phyloP scores from a whole-genome alignment of 1,284 basidiomycete genomes.

The Cryptococcus floricola region DNA sequence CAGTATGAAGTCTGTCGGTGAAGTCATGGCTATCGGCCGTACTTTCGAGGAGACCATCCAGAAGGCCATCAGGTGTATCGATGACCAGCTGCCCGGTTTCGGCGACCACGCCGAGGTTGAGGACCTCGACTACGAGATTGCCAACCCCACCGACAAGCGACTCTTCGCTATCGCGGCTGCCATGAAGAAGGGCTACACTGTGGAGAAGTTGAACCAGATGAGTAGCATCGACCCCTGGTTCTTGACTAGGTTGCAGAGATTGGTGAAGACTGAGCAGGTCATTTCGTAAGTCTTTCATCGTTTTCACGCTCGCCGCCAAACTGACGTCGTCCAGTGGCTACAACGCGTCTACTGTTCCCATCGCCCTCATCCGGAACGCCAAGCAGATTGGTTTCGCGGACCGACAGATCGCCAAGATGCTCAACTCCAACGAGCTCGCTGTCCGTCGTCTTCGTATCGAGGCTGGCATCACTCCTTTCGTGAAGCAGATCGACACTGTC shows the following conservation, averaged over 20 bases:
- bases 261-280: slow-evolving; percentile 57
- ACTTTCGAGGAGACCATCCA: slow-evolving; percentile 99
- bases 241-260: slow-evolving; percentile 91
- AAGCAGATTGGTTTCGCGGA: slow-evolving; percentile 96
- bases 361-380: slow-evolving; percentile 68
- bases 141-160: slow-evolving; percentile 69
- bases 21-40: slow-evolving; percentile 99
- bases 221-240: slow-evolving; percentile 99
- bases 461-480: slow-evolving; percentile 86
- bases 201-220: slow-evolving; percentile 84
- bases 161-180: slow-evolving; percentile 97
- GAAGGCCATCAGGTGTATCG: slow-evolving; percentile 96
- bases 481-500: slow-evolving; percentile 98
- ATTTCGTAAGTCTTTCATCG: slow-evolving; percentile 61
- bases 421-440: slow-evolving; percentile 64
- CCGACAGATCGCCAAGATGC: slow-evolving; percentile 80
- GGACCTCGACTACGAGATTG: slow-evolving; percentile 77
- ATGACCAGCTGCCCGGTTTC: slow-evolving; percentile 71
- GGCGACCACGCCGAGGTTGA: slow-evolving; percentile 64
- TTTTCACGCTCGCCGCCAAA: slow-evolving; percentile 17
- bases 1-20: slow-evolving; percentile 98
- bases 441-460: slow-evolving; percentile 77
- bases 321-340: slow-evolving; percentile 54
- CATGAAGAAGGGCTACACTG: slow-evolving; percentile 77
- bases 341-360: slow-evolving; percentile 66